Evolutionary conservation across 305 asterid genomes (phyloP).

Genomic region (Fraxinus sp.): DNA sequence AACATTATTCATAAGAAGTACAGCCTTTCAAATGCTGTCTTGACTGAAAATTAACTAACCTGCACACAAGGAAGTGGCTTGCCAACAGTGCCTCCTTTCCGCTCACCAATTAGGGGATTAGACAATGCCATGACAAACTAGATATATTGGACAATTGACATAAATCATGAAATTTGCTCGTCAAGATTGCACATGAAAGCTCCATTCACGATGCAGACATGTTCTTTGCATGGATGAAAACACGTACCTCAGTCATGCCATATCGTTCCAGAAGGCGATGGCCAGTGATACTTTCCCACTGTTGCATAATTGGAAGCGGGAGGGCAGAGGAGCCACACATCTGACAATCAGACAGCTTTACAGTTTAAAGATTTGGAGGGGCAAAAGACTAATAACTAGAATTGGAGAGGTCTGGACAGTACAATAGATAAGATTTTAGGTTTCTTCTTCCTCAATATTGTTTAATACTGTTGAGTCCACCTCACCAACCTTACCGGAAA

Average conservation of each 20-base stretch:
- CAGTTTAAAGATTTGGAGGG: constrained; percentile 11
- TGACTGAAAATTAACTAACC: constrained; percentile 48
- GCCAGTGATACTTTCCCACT: constrained; percentile 89
- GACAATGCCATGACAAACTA: constrained; percentile 97
- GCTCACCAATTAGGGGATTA: constrained; percentile 71
- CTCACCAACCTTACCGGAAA: background rate
- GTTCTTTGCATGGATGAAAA: background rate
- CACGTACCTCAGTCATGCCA: constrained; percentile 93
- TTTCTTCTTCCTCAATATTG: background rate
- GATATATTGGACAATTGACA: constrained; percentile 17
- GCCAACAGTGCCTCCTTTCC: constrained; percentile 98
- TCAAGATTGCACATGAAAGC: constrained; percentile 17
- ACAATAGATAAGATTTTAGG: background rate
- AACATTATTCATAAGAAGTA: background rate
- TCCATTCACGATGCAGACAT: background rate
- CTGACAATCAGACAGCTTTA: constrained; percentile 38
- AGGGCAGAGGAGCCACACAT: constrained; percentile 99
- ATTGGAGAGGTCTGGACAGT: background rate
- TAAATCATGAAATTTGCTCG: constrained; percentile 13
- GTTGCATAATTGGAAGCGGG: constrained; percentile 96
- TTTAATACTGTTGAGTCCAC: background rate
- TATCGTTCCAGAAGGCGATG: constrained; percentile 89
- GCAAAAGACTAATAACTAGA: background rate
- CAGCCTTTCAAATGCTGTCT: background rate
- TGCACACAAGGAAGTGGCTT: constrained; percentile 85